These are phyloP conservation scores for Trapa incisa DNA, from an alignment of 345 rosid genomes.

Conservation along the genomic window DNA sequence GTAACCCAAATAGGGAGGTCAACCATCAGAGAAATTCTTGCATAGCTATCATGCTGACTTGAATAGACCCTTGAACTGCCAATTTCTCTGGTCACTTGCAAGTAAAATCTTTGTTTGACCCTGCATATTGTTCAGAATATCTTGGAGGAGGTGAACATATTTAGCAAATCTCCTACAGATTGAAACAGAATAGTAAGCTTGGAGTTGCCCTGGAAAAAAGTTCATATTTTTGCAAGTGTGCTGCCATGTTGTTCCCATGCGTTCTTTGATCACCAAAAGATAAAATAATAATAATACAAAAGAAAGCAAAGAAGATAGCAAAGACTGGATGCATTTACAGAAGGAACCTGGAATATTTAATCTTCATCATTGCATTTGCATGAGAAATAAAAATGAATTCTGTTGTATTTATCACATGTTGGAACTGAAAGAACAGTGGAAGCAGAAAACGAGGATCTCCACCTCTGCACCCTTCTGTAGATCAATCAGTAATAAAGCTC, in stretches of 20 bases:
- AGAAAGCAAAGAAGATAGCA: not conserved
- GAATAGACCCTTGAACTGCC: not conserved
- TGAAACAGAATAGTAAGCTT: too few species aligned
- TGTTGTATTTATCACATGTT: slow-evolving; percentile 5
- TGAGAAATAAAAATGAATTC: slow-evolving; percentile 9
- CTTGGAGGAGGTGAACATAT: not conserved
- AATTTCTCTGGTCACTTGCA: not conserved
- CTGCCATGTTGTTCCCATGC: not conserved
- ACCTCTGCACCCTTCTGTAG: slow-evolving; percentile 23
- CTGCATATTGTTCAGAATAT: not conserved
- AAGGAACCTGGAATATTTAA: not conserved
- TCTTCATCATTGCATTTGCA: not conserved
- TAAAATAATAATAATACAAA: not conserved
- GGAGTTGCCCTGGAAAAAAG: too few species aligned
- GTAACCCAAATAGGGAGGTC: not conserved
- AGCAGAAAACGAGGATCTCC: slow-evolving; percentile 17
- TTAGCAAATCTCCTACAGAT: not conserved
- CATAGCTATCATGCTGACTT: not conserved
- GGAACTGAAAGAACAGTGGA: slow-evolving; percentile 6
- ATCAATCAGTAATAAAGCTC: too few species aligned
- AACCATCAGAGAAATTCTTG: too few species aligned
- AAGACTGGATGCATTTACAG: not conserved
- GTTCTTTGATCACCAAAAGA: not conserved
- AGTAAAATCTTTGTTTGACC: not conserved
- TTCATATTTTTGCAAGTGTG: not conserved